Base-by-base conservation (phyloP, 2,329 filamentous ascomycete species). In the Trichoderma oligosporum region DNA sequence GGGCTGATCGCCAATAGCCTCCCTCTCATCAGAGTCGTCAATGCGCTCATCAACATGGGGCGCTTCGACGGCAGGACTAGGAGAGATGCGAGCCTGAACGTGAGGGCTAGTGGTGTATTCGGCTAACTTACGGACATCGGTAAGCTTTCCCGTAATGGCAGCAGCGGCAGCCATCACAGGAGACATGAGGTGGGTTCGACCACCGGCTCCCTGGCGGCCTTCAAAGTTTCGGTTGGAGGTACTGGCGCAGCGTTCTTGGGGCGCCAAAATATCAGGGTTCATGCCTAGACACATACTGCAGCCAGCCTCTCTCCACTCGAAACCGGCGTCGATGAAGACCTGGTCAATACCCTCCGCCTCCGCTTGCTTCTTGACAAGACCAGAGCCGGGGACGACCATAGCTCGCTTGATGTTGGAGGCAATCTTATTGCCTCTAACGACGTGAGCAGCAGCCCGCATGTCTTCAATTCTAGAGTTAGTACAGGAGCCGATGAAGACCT, bases 251-350 rank as follows among this genome's bases (percentile, higher is more conserved):
- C 94, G 87, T 76, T 99, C 94, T 71, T 88, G 83, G 54, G 94
- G 92, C 2, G 91, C 85, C 45, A 97, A 82, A 62, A 99, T 97
- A 72, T 99, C 94, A 0, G 94, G 93, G 79, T 99, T 99, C 93
- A 99, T 99, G 71, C 94, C 94, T 56, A 99, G 82, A 71, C 94
- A 97, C 94, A 99, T 99, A 61, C 90, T 96, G 82, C 94, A 99
- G 48, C 94, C 94, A 64, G 94, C 94, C 77, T 99, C 94, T 70
- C 94, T 85, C 93, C 93, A 97, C 73, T 97, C 93, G 64, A 97
- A 97, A 7, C 94, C 94, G 47, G 94, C 92, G 61, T 96, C 90
- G 7, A 77, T 69, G 74, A 99, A 97, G 69, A 97, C 88, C 78
- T 91, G 90, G 75, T 97, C 90, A 4, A 99, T 84, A 53, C 93